Base-by-base conservation (phyloP, 1,284 basidiomycete species). In the Moesziomyces parantarcticus region DNA sequence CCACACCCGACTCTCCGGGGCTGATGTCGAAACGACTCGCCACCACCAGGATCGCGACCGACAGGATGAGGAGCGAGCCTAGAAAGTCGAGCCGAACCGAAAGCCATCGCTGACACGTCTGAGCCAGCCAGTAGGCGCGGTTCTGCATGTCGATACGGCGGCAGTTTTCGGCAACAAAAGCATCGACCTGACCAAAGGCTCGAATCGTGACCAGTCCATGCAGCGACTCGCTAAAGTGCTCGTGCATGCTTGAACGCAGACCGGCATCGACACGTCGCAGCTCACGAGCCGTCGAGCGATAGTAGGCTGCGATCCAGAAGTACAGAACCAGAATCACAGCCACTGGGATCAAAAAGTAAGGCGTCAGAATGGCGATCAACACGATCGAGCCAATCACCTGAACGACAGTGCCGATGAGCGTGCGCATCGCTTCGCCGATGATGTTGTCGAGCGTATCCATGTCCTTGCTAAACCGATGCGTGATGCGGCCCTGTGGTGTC, bases 1-100 rank as follows among this genome's bases (percentile, higher is more conserved):
- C 89, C 16, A 93, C 85, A 61, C 91, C 92, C 40, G 91, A 92
- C 76, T 92, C 89, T 4, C 92, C 87, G 0, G 94, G 91, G 0
- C 90, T 91, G 48, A 94, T 90, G 23, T 85, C 87, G 84, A 90
- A 90, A 52, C 91, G 87, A 25, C 89, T 89, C 36, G 88, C 90
- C 22, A 94, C 89, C 20, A 92, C 88, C 56, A 96, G 87, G 70
- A 96, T 87, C 4, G 92, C 89, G 44, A 95, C 92, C 20, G 72
- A 56, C 47, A 73, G 39, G 67, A 89, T 86, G 40, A 97, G 85
- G 16, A 91, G 62, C 3, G 89, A 88, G 39, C 94, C 93, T 45
- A 96, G 87, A 69, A 92, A 89, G 84, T 96, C 94, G 41, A 97
- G 87, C 22, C 94, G 90, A 43, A 95, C 89, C 55, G 84, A 80